Base-by-base conservation (phyloP, 331 rosid species). In the Pyrus hybrid region DNA sequence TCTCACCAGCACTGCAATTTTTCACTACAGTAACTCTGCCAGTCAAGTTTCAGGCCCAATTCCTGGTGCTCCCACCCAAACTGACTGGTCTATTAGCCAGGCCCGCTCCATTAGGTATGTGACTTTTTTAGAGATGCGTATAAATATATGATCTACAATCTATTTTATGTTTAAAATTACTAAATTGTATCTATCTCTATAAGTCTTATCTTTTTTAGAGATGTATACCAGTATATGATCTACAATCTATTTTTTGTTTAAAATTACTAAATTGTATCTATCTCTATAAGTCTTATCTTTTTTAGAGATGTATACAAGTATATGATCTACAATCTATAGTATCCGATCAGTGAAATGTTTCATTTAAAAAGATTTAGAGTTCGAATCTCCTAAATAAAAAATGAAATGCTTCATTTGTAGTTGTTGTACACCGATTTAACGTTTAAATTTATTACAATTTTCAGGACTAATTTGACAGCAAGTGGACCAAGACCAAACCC, bases 401-500 rank as follows among this genome's bases (percentile, higher is more conserved):
- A 37, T 37, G 0, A 37, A 37, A 51, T 6, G 57, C 9, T 51
- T 51, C 4, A 17, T 51, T 51, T 51, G 57, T 17, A 51, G 57
- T 23, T 25, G 11, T 63, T 63, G 16, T 29, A 3, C 22, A 9
- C 1, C 43, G 0, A 29, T 30, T 18, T 30, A 16, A 30, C 16
- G 5, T 17, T 8, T 26, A 4, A 14, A 17, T 12, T 13, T 60
- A 13, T 4, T 5, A n/a, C 56, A 20, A 68, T 5, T 77, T 64
- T 33, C 76, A 91, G 97, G 73, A 91, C 93, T 1, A 94, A 94
- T 67, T 76, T 94, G n/a, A 91, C 93, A 16, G 98, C 98, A 0
- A 94, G 97, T 84, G 98, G 98, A 70, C 98, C 97, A 32, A 88
- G 97, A 71, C 98, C 98, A 21, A 94, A 94, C 57, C 98, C 98